Evolutionary conservation across 139 green algal species (phyloP).

Genomic region (Chlorella vulgaris): DNA sequence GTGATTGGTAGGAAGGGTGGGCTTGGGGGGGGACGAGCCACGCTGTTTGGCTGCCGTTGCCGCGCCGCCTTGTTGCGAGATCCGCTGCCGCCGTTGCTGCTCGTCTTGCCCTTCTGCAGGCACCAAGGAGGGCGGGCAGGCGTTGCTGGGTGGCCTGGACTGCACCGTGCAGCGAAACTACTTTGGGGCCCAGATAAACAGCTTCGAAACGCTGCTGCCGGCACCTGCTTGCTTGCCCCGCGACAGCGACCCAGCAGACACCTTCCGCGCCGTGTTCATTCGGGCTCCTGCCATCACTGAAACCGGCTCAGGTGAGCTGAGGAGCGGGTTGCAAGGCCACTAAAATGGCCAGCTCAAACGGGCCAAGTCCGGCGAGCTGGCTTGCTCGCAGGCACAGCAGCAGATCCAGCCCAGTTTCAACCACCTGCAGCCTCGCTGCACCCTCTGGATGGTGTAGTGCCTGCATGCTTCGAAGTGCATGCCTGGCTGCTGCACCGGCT

Average conservation of each 20-base stretch:
- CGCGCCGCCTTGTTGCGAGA: too few relatives aligned
- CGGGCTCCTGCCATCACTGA: conserved; percentile 90
- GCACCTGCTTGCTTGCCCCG: conserved; percentile 60
- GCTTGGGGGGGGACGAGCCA: too few relatives aligned
- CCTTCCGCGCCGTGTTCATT: conserved; percentile 74
- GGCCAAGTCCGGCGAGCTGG: background rate
- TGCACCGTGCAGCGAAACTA: conserved; percentile 96
- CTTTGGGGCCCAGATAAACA: conserved; percentile 96
- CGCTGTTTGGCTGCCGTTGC: too few relatives aligned
- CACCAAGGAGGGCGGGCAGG: conserved; percentile 93
- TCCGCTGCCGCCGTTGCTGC: too few relatives aligned
- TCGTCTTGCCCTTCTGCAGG: conserved; percentile 53
- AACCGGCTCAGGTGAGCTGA: conserved; percentile 47
- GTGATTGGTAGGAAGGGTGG: too few relatives aligned
- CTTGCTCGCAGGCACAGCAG: too few relatives aligned
- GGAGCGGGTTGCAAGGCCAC: background rate
- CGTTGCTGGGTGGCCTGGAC: conserved; percentile 92
- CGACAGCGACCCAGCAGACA: background rate
- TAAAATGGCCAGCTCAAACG: background rate
- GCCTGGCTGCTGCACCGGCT: background rate
- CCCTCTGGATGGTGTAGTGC: background rate
- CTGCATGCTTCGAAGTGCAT: background rate
- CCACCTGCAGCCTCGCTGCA: too few relatives aligned
- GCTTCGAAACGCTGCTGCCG: conserved; percentile 89
- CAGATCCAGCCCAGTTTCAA: too few relatives aligned